Conservation (phyloP, 345 rosid species). For the Dipteronia sinensis region DNA sequence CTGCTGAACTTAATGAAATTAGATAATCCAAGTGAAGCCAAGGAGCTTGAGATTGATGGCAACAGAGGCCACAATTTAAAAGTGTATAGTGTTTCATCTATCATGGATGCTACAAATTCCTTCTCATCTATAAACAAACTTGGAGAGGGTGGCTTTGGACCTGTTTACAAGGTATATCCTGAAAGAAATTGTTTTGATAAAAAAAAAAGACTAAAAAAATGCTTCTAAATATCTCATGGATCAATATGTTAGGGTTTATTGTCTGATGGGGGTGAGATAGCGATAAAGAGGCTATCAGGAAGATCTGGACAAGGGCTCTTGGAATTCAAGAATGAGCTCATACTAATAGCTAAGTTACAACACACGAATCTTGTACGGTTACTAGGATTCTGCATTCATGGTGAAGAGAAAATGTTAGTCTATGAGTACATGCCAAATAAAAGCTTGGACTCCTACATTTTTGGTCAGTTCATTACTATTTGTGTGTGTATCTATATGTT, state of each 20-base stretch:
- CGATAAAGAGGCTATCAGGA: slow-evolving; percentile 24
- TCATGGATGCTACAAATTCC: slow-evolving; percentile 15
- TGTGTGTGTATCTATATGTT: too few relatives aligned
- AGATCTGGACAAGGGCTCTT: slow-evolving; percentile 28
- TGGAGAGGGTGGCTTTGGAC: slow-evolving; percentile 5
- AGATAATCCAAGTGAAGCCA: background rate
- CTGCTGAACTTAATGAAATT: slow-evolving; percentile 8
- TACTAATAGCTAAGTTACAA: slow-evolving; percentile 24
- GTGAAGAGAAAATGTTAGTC: slow-evolving; percentile 24
- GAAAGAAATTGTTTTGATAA: background rate
- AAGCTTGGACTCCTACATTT: slow-evolving; percentile 25
- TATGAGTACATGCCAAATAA: slow-evolving; percentile 21
- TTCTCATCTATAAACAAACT: background rate
- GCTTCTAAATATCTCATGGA: background rate
- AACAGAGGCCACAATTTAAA: slow-evolving; percentile 3
- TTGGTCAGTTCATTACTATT: slow-evolving; percentile 10
- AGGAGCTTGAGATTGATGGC: slow-evolving; percentile 15
- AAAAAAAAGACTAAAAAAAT: too few relatives aligned
- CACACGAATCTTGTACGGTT: slow-evolving; percentile 26
- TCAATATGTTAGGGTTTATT: slow-evolving; percentile 16
- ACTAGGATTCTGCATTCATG: slow-evolving; percentile 16
- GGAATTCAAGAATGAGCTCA: slow-evolving; percentile 31
- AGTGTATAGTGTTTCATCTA: slow-evolving; percentile 1
- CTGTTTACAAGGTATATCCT: slow-evolving; percentile 17
- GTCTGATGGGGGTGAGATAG: slow-evolving; percentile 17